A percentile compares a stretch with the other conserved stretches of the same genome.
These are phyloP conservation scores for Moesziomyces antarcticus DNA, from an alignment of 1,284 basidiomycete species.

Conservation along the genomic window DNA sequence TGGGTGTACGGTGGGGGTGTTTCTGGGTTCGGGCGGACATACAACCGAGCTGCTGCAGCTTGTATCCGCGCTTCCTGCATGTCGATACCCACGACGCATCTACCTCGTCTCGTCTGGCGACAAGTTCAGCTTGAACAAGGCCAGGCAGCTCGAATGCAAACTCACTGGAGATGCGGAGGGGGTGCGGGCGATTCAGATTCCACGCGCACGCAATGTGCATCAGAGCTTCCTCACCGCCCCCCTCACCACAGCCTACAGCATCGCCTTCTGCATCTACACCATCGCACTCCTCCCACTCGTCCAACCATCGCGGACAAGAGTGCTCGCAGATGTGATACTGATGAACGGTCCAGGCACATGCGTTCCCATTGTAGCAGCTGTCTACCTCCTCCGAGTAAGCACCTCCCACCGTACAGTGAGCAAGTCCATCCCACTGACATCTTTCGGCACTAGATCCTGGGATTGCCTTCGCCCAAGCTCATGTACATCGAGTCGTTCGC, in stretches of 20 bases:
- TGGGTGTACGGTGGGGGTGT: constrained; percentile 70
- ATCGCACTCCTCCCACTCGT: constrained; percentile 38
- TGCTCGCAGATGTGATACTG: constrained; percentile 78
- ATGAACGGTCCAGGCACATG: constrained; percentile 97
- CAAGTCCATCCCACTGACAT: background rate
- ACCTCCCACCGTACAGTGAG: background rate
- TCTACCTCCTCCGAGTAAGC: constrained; percentile 80
- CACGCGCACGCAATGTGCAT: constrained; percentile 77
- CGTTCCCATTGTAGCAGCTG: constrained; percentile 79
- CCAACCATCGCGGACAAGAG: background rate
- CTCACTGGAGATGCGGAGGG: constrained; percentile 45
- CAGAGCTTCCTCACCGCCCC: constrained; percentile 62
- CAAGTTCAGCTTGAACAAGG: constrained; percentile 79
- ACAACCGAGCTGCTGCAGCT: constrained; percentile 87
- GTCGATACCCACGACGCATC: constrained; percentile 79
- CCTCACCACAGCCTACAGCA: constrained; percentile 26
- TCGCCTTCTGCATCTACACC: constrained; percentile 45
- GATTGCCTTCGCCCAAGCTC: constrained; percentile 77
- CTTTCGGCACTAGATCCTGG: constrained; percentile 75
- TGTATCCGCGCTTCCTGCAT: constrained; percentile 79
- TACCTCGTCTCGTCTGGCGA: constrained; percentile 90
- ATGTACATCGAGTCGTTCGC: constrained; percentile 97
- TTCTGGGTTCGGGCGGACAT: constrained; percentile 84
- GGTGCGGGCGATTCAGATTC: constrained; percentile 70
- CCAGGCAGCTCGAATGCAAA: constrained; percentile 74